These are phyloP conservation scores for Eutrema salsugineum DNA, from an alignment of 441 rosid species.

Conservation along the genomic window DNA sequence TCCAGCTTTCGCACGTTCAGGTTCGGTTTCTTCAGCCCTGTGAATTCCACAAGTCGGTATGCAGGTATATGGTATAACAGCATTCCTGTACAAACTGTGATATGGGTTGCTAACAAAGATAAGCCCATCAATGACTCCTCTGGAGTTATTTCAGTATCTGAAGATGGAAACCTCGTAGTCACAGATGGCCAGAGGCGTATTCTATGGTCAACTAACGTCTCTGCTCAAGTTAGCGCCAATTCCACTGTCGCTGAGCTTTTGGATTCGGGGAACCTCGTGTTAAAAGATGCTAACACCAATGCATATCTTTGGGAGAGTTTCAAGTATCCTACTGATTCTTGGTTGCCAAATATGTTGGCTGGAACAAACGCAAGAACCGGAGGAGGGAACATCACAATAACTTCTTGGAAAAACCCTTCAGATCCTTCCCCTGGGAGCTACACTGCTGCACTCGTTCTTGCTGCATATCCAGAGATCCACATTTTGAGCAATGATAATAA, in stretches of 20 bases:
- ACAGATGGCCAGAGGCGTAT: conserved; percentile 31
- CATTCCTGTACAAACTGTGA: conserved; percentile 14
- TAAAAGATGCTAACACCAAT: conserved; percentile 8
- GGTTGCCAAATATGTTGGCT: conserved; percentile 30
- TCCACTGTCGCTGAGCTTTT: conserved; percentile 34
- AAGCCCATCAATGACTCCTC: conserved; percentile 43
- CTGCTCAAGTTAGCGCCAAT: not conserved
- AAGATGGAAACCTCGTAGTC: conserved; percentile 46
- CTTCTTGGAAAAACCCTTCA: conserved; percentile 45
- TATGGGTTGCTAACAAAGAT: conserved; percentile 61
- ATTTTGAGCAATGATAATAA: conserved; percentile 31
- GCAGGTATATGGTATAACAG: conserved; percentile 50
- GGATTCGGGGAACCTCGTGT: conserved; percentile 47
- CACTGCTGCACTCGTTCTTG: conserved; percentile 28
- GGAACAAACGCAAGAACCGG: conserved; percentile 20
- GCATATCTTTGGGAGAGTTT: conserved; percentile 47
- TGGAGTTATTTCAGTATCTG: conserved; percentile 33
- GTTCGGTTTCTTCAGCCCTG: conserved; percentile 53
- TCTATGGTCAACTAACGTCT: conserved; percentile 46
- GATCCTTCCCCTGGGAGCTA: conserved; percentile 54
- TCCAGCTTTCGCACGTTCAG: conserved; percentile 32
- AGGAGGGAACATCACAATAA: conserved; percentile 24
- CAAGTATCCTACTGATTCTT: conserved; percentile 35
- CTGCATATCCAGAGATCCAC: conserved; percentile 35
- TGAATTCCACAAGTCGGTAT: conserved; percentile 33